A percentile compares a stretch with the other conserved stretches of the same genome.
These are phyloP conservation scores for Dipodascopsis uninucleata DNA, from an alignment of 805 yeast genomes.

Conservation along the genomic window DNA sequence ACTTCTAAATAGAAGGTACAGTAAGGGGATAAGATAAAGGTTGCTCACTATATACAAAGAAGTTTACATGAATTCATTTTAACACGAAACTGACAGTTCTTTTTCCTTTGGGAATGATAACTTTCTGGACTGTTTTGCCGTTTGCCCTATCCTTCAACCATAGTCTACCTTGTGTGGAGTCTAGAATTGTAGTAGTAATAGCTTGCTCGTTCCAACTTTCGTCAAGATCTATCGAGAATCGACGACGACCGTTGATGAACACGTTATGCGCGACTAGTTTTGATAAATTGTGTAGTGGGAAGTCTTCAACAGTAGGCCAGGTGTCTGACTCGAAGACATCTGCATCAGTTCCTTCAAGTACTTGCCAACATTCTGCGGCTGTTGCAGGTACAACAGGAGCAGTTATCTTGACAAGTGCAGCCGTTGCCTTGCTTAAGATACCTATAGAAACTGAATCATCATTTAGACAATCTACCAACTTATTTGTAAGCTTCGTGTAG, in stretches of 20 bases:
- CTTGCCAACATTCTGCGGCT: conserved; percentile 73
- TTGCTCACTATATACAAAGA: too few species aligned
- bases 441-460: conserved; percentile 5
- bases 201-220: conserved; percentile 32
- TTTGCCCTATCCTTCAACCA: conserved; percentile 37
- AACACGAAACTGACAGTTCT: conserved; percentile 27
- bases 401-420: conserved; percentile 56
- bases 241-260: conserved; percentile 70
- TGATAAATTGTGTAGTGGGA: conserved; percentile 9
- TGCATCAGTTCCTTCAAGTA: conserved; percentile 39
- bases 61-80: not conserved
- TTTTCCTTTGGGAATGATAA: conserved; percentile 42
- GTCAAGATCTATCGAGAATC: conserved; percentile 38
- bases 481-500: conserved; percentile 75
- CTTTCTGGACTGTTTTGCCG: conserved; percentile 46
- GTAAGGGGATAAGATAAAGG: too few species aligned
- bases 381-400: conserved; percentile 80
- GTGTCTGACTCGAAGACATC: conserved; percentile 49
- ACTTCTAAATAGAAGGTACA: too few species aligned
- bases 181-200: conserved; percentile 40
- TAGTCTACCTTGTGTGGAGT: conserved; percentile 40
- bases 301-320: conserved; percentile 65
- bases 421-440: conserved; percentile 44
- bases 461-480: not conserved
- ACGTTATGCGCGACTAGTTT: conserved; percentile 41